Evolutionary conservation across 768 basidiomycete species (phyloP), one percentile per base, ranked within the genome.

Genomic region (Russula olivacea): DNA sequence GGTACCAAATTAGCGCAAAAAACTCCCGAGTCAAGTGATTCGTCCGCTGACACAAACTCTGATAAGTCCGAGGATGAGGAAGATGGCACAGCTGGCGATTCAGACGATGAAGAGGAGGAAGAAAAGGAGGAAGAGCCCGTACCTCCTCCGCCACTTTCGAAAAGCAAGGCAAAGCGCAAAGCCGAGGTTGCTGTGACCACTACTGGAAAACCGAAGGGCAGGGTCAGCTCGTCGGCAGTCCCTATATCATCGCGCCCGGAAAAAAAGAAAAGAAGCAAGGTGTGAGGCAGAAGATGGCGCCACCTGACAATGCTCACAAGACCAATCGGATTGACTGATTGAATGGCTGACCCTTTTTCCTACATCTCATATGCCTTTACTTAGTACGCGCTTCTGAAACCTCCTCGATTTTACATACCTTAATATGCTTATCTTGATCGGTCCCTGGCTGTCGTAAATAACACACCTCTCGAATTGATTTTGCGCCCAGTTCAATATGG

Each of bases 201-300:
- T 38, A 36, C 32, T 55, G 55, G 23, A 15, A 61, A 56, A 36
- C 41, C 62, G 52, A 64, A 64, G 54, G 17, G 62, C 23, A 61
- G 55, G 60, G 36, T 45, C 34, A 60, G 54, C 53, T 45, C 53
- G 11, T 28, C 63, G 30, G 45, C 54, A 43, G 59, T 19, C 32
- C 53, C 53, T 14, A 32, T 50, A 40, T 48, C 59, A 41, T 54
- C 63, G 40, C 71, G 73, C 74, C 68, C 69, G 50, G 70, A 77
- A 41, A 78, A 75, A 59, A 80, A 79, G 72, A 83, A 83, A 72
- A 71, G 77, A 64, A 74, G 75, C 65, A 74, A 70, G 64, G 68
- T 73, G 30, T 76, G 78, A 63, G 78, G 78, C 66, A 50, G 49
- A 57, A 50, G 49, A 57, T 58, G 15, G 25, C 36, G 25, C 61